Conservation (phyloP, 2,329 filamentous ascomycete genomes). For the Colletotrichum noveboracense region DNA sequence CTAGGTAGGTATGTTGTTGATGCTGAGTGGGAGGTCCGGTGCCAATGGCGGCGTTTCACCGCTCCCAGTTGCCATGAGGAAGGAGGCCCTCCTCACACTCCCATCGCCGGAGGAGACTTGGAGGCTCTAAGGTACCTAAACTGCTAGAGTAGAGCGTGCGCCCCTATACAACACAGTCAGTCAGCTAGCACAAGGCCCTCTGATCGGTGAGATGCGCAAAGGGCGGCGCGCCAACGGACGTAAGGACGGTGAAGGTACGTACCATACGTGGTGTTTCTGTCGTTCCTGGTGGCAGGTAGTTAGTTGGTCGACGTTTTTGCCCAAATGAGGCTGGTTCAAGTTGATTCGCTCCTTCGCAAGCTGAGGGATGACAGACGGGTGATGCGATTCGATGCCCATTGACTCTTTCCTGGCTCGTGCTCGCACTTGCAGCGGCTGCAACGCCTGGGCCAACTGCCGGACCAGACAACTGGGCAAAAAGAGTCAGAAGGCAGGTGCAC, state of each 20-base stretch:
- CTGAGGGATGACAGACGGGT: not conserved
- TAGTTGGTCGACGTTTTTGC: not conserved
- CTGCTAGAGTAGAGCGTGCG: too few species aligned
- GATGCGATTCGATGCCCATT: not conserved
- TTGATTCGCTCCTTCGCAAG: not conserved
- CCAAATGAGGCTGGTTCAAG: not conserved
- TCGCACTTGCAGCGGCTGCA: not conserved
- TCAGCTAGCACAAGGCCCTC: not conserved
- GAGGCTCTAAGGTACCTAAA: not conserved
- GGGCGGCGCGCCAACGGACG: not conserved
- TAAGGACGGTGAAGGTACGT: constrained; percentile 1
- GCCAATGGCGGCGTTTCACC: not conserved
- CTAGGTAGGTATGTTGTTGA: not conserved
- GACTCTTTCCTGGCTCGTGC: not conserved
- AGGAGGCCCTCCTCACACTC: not conserved
- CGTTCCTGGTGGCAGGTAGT: not conserved
- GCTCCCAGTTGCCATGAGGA: not conserved
- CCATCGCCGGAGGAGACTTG: not conserved
- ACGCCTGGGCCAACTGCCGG: not conserved
- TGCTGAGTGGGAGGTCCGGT: not conserved
- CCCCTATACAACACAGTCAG: not conserved
- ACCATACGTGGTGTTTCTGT: not conserved
- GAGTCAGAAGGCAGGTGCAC: not conserved
- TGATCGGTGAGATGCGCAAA: not conserved
- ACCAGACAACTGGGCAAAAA: not conserved